Conservation (phyloP, 2,329 filamentous ascomycete species). For the Mariannaea sp. region DNA sequence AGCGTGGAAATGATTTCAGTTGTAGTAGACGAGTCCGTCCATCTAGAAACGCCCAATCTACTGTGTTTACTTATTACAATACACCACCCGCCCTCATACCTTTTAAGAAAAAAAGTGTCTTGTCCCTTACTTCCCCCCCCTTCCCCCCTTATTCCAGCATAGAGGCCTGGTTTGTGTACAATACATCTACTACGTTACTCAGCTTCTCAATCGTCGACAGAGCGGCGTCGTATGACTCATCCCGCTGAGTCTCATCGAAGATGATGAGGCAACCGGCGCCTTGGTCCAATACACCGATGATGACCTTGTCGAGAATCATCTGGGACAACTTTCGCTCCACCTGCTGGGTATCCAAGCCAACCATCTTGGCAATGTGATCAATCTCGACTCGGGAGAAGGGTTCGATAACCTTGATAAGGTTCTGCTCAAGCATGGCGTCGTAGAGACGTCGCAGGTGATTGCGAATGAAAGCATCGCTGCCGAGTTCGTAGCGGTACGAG, state of each 20-base stretch:
- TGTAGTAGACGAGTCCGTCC: conserved; percentile 34
- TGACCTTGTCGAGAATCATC: conserved; percentile 99
- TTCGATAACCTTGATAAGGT: conserved; percentile 99
- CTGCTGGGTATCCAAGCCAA: conserved; percentile 92
- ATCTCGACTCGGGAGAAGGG: conserved; percentile 98
- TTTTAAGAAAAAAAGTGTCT: no score
- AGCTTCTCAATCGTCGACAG: conserved; percentile 95
- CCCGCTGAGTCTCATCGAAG: conserved; percentile 91
- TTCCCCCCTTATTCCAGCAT: conserved; percentile 75
- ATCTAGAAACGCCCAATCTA: conserved; percentile 41
- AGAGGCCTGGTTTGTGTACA: conserved; percentile 97
- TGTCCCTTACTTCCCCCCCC: no score
- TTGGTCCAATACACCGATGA: conserved; percentile 95
- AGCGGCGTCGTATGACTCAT: conserved; percentile 92
- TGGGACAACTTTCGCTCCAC: conserved; percentile 98
- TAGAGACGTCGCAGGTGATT: conserved; percentile 95
- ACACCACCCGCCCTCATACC: conserved; percentile 23
- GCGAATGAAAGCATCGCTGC: conserved; percentile 92
- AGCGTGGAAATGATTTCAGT: conserved; percentile 24
- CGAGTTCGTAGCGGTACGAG: conserved; percentile 90
- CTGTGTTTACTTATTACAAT: conserved; percentile 40
- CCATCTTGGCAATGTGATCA: conserved; percentile 95
- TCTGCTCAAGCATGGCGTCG: conserved; percentile 99
- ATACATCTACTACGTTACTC: conserved; percentile 93
- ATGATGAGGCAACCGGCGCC: conserved; percentile 97